phyloP scores from a whole-genome alignment of 1,284 basidiomycete genomes.

The Heliocybe sulcata region DNA sequence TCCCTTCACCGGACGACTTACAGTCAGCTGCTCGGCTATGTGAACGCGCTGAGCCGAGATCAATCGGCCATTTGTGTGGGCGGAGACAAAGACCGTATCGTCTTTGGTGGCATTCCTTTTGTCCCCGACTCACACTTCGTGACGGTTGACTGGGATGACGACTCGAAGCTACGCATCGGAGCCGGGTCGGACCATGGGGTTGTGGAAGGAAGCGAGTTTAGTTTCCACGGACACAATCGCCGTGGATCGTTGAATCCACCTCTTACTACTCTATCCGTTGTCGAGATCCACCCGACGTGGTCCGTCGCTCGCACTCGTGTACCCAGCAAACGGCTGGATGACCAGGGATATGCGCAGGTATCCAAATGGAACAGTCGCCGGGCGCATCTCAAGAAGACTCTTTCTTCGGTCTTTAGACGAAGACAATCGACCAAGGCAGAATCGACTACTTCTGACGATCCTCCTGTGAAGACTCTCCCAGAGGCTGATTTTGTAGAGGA shows the following conservation, averaged over 20 bases:
- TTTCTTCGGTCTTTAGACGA: constrained; percentile 30
- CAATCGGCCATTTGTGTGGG: constrained; percentile 50
- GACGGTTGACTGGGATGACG: constrained; percentile 29
- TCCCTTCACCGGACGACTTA: constrained; percentile 48
- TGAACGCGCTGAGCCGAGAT: constrained; percentile 23
- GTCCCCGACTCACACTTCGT: constrained; percentile 38
- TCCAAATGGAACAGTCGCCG: constrained; percentile 46
- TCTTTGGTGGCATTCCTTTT: constrained; percentile 53
- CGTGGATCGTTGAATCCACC: constrained; percentile 46
- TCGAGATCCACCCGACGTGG: constrained; percentile 50
- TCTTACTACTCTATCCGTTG: constrained; percentile 40
- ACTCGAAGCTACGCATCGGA: constrained; percentile 34
- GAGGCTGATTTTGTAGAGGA: too few species aligned
- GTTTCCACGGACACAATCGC: constrained; percentile 51
- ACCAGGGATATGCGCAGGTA: constrained; percentile 47
- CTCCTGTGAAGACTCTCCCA: too few species aligned
- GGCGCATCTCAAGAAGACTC: constrained; percentile 37
- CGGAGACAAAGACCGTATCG: constrained; percentile 33
- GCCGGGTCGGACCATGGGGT: constrained; percentile 55
- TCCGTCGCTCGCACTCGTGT: constrained; percentile 39
- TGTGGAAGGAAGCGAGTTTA: constrained; percentile 50
- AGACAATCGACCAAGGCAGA: constrained; percentile 14
- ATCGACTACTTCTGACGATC: too few species aligned
- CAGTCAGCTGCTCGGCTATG: constrained; percentile 34
- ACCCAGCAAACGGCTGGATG: constrained; percentile 22